Conservation (phyloP, 2,329 filamentous ascomycete species). For the Talaromyces sp. region DNA sequence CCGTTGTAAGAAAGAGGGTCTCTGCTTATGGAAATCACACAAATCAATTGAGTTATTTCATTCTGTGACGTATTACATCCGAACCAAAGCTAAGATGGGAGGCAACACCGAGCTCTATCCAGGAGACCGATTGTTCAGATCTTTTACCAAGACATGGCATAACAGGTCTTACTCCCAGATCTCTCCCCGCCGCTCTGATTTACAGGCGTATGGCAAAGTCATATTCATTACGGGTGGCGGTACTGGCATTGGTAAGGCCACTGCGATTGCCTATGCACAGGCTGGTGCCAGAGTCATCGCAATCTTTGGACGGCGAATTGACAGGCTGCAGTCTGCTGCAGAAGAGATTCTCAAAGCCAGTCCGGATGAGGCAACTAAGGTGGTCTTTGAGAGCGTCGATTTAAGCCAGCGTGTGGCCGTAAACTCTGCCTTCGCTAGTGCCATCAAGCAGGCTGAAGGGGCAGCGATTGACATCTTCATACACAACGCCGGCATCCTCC, state of each 20-base stretch:
- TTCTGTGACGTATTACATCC: not conserved
- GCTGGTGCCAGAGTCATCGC: not conserved
- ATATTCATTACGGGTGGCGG: not conserved
- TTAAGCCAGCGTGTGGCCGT: not conserved
- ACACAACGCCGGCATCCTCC: not conserved
- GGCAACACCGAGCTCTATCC: not conserved
- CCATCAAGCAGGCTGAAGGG: not conserved
- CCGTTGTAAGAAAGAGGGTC: not conserved
- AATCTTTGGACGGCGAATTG: not conserved
- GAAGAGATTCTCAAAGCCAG: not conserved
- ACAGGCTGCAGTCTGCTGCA: not conserved
- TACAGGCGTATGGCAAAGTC: not conserved
- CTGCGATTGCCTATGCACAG: not conserved
- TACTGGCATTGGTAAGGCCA: not conserved
- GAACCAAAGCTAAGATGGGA: not conserved
- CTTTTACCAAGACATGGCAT: not conserved
- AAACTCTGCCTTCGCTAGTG: not conserved
- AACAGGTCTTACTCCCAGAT: not conserved
- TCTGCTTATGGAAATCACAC: not conserved
- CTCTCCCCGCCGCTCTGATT: not conserved
- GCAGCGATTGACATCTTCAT: not conserved
- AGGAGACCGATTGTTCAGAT: not conserved
- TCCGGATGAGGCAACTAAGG: not conserved
- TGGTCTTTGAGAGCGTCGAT: not conserved
- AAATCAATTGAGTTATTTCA: not conserved